Percentiles rank a stretch among this genome's conserved stretches.
phyloP scores from a whole-genome alignment of 257 asterid species.

The Striga asiatica region DNA sequence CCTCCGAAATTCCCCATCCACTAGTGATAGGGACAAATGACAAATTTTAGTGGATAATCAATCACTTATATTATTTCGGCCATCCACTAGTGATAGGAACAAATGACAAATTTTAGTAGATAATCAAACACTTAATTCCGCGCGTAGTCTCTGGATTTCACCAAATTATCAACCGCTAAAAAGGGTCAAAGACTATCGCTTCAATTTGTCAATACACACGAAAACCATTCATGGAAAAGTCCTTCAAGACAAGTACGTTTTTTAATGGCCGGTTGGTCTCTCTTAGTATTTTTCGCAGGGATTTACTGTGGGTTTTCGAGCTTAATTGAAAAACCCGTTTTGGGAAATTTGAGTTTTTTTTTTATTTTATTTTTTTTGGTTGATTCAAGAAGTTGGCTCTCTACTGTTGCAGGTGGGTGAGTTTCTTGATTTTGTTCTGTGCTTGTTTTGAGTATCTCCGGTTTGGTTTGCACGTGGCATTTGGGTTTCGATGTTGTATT shows the following conservation, averaged over 20 bases:
- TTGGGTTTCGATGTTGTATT: constrained; percentile 1
- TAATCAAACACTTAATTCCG: constrained; percentile 11
- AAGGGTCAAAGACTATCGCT: constrained; percentile 26
- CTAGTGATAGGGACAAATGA: constrained; percentile 25
- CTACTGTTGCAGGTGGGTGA: constrained; percentile 20
- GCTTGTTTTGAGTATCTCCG: not conserved
- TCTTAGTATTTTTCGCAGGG: not conserved
- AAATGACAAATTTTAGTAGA: constrained; percentile 17
- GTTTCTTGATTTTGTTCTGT: constrained; percentile 16
- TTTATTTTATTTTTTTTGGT: too few species aligned
- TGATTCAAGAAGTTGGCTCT: not conserved
- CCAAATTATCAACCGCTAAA: constrained; percentile 26
- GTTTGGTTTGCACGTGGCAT: not conserved
- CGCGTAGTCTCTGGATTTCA: constrained; percentile 17
- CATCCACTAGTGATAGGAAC: constrained; percentile 26
- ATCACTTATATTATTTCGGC: constrained; percentile 8
- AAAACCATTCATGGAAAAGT: constrained; percentile 27
- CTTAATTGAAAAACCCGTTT: constrained; percentile 6
- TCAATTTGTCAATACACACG: constrained; percentile 30
- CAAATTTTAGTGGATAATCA: constrained; percentile 12
- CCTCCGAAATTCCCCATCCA: constrained; percentile 35
- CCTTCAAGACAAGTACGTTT: constrained; percentile 14
- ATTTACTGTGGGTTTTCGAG: not conserved
- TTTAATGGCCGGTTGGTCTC: constrained; percentile 21
- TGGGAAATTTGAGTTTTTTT: constrained; percentile 7